Evolutionary conservation across 495 filamentous ascomycete genomes (phyloP).

Genomic region (Elaphomyces granulatus): DNA sequence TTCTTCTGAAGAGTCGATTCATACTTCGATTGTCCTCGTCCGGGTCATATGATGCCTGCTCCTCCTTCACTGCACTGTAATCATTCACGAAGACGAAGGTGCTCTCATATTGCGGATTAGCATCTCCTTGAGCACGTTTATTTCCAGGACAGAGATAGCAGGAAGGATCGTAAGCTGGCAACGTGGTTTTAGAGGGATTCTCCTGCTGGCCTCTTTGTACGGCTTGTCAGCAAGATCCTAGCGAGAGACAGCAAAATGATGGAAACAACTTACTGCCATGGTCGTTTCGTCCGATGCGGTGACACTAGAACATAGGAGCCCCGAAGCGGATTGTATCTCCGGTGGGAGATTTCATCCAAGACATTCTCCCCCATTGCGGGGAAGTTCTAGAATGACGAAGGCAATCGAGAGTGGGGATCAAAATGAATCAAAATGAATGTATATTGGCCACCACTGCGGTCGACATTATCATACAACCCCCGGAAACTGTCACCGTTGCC

Average conservation of each 20-base stretch:
- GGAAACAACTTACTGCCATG: slow-evolving; percentile 94
- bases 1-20: background rate
- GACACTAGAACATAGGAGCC: slow-evolving; percentile 88
- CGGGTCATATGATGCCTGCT: slow-evolving; percentile 57
- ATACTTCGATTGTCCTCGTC: slow-evolving; percentile 35
- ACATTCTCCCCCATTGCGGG: slow-evolving; percentile 48
- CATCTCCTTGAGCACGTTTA: slow-evolving; percentile 74
- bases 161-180: slow-evolving; percentile 69
- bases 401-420: too few species aligned
- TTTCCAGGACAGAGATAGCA: slow-evolving; percentile 98
- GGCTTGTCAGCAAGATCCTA: background rate
- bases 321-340: slow-evolving; percentile 82
- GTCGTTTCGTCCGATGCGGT: slow-evolving; percentile 87
- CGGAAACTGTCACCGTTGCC: too few species aligned
- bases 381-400: too few species aligned
- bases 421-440: too few species aligned
- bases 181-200: slow-evolving; percentile 53
- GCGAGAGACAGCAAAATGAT: too few species aligned
- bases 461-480: too few species aligned
- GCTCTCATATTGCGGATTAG: slow-evolving; percentile 70
- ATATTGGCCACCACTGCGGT: too few species aligned
- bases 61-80: slow-evolving; percentile 91
- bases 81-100: slow-evolving; percentile 97
- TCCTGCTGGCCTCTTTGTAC: slow-evolving; percentile 73
- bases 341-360: slow-evolving; percentile 92